Conservation (phyloP, 148 eudicot species). For the Chenopodium quinoa region DNA sequence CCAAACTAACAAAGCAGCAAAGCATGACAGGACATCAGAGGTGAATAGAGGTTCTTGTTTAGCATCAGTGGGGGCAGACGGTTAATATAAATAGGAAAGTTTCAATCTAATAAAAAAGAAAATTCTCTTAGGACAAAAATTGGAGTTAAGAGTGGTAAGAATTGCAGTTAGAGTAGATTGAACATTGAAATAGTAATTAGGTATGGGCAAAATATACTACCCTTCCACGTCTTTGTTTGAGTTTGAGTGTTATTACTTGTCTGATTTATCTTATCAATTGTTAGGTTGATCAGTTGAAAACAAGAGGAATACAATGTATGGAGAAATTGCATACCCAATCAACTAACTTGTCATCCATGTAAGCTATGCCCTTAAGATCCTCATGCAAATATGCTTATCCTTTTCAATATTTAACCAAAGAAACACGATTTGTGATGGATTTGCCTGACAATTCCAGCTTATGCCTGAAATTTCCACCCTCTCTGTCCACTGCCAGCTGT, state of each 20-base stretch:
- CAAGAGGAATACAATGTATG: background rate
- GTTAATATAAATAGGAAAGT: too few species aligned
- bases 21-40: too few species aligned
- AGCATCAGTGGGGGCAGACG: too few species aligned
- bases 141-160: too few species aligned
- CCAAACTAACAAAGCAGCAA: too few species aligned
- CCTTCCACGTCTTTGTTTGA: too few species aligned
- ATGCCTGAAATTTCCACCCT: slow-evolving; percentile 87
- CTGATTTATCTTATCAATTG: background rate
- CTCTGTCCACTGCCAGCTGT: slow-evolving; percentile 97
- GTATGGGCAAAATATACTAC: too few species aligned
- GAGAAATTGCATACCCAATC: slow-evolving; percentile 71
- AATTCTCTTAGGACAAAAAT: too few species aligned
- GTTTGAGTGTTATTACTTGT: background rate
- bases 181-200: too few species aligned
- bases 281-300: background rate
- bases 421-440: slow-evolving; percentile 96
- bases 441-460: slow-evolving; percentile 91
- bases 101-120: too few species aligned
- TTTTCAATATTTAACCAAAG: slow-evolving; percentile 93
- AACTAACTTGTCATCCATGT: slow-evolving; percentile 85
- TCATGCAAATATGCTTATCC: slow-evolving; percentile 82
- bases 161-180: too few species aligned
- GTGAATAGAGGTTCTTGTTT: too few species aligned
- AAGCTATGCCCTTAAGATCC: slow-evolving; percentile 81